Evolutionary conservation across 2,329 filamentous ascomycete species (phyloP).

Genomic region (Meredithiella fracta): DNA sequence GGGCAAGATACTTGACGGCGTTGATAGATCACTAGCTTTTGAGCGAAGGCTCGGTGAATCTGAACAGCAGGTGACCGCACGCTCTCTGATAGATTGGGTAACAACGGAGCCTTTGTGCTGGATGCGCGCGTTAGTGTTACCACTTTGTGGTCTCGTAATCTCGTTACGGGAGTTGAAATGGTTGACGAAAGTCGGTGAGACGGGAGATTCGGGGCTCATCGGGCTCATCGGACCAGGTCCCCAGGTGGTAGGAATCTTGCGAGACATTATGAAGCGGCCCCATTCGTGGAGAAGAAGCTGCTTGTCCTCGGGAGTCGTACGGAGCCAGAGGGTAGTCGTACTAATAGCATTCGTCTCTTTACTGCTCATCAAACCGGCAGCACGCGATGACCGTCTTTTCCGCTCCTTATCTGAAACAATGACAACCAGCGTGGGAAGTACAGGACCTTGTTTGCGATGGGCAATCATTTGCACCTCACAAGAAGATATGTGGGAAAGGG

Average conservation of each 20-base stretch:
- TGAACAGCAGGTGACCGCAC: constrained; percentile 35
- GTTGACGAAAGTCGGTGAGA: constrained; percentile 37
- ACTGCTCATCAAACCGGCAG: constrained; percentile 36
- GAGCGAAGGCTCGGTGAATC: constrained; percentile 45
- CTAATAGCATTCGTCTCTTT: constrained; percentile 27
- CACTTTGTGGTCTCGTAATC: constrained; percentile 29
- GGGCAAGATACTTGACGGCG: constrained; percentile 30
- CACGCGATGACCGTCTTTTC: constrained; percentile 48
- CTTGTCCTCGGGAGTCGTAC: constrained; percentile 33
- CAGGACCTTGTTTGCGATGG: constrained; percentile 44
- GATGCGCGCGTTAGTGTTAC: constrained; percentile 21
- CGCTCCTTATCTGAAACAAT: constrained; percentile 43
- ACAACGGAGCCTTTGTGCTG: constrained; percentile 34
- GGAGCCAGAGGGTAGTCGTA: constrained; percentile 38
- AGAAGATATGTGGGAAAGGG: constrained; percentile 34
- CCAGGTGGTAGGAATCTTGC: constrained; percentile 19
- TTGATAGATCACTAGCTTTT: constrained; percentile 45
- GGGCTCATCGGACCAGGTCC: constrained; percentile 24
- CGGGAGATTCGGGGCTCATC: constrained; percentile 27
- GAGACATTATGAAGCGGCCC: constrained; percentile 35
- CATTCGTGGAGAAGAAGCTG: constrained; percentile 40
- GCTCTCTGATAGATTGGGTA: constrained; percentile 28
- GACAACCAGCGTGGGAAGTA: constrained; percentile 42
- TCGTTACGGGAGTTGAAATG: constrained; percentile 32
- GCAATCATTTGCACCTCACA: constrained; percentile 43